Evolutionary conservation across 2,329 filamentous ascomycete genomes (phyloP).

Genomic region (Elsinoe necatrix): DNA sequence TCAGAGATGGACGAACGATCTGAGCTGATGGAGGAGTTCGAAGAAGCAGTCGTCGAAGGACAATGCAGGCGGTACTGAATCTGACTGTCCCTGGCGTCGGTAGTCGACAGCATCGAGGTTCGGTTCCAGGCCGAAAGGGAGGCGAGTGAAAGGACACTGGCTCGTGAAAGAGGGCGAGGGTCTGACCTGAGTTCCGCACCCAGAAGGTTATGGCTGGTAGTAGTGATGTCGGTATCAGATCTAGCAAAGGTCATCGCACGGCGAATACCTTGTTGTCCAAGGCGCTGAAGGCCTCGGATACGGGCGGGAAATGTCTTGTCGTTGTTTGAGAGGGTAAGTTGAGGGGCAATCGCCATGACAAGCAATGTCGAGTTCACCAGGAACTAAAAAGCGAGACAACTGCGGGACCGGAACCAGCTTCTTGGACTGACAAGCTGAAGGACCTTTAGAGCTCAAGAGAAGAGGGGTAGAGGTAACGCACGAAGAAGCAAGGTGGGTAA

Average conservation of each 20-base stretch:
- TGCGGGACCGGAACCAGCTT: background rate
- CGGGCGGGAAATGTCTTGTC: constrained; percentile 12
- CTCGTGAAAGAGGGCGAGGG: background rate
- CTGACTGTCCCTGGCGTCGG: background rate
- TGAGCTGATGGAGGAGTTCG: background rate
- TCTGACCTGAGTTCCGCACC: background rate
- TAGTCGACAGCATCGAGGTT: constrained; percentile 7
- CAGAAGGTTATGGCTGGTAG: background rate
- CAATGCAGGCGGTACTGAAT: constrained; percentile 3
- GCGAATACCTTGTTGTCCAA: constrained; percentile 6
- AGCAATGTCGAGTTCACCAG: constrained; percentile 5
- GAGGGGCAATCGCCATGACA: constrained; percentile 7
- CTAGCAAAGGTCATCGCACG: constrained; percentile 8
- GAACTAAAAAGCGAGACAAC: background rate
- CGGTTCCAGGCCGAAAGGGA: constrained; percentile 5
- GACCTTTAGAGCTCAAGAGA: background rate
- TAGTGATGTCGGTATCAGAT: background rate
- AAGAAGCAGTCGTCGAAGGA: background rate
- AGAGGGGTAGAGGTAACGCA: background rate
- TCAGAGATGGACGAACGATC: background rate
- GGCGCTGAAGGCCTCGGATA: constrained; percentile 6
- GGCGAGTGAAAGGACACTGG: constrained; percentile 9
- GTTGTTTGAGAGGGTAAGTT: constrained; percentile 3
- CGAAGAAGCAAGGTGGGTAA: background rate
- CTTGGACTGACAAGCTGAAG: background rate